Conservation (phyloP, 2,329 filamentous ascomycete genomes). For the Fusarium hainanense region DNA sequence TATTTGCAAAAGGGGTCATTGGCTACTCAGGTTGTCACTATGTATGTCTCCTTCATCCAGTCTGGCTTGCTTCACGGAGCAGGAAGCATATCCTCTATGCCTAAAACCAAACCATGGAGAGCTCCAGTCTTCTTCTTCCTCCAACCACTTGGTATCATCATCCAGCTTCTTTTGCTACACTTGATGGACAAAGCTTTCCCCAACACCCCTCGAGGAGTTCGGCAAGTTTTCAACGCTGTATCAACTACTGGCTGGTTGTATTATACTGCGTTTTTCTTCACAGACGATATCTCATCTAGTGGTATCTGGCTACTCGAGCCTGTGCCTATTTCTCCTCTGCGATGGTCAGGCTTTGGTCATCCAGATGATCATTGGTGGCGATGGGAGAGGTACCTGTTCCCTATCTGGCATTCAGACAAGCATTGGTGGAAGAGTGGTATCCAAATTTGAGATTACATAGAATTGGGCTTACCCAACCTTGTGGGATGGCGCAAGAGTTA, state of each 20-base stretch:
- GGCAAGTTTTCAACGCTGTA: constrained; percentile 67
- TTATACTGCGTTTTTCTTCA: constrained; percentile 71
- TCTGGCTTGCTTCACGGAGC: constrained; percentile 77
- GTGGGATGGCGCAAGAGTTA: background rate
- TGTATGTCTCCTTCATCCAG: constrained; percentile 65
- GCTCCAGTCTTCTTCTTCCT: constrained; percentile 77
- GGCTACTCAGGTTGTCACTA: constrained; percentile 42
- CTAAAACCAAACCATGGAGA: constrained; percentile 60
- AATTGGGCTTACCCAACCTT: background rate
- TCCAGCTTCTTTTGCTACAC: constrained; percentile 62
- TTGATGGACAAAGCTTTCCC: constrained; percentile 53
- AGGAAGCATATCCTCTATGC: constrained; percentile 75
- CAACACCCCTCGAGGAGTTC: constrained; percentile 57
- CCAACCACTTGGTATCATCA: constrained; percentile 72
- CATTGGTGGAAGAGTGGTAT: constrained; percentile 68
- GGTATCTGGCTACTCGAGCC: constrained; percentile 87
- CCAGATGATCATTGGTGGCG: constrained; percentile 74
- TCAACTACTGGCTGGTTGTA: constrained; percentile 76
- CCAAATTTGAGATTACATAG: constrained; percentile 42
- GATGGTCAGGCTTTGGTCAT: constrained; percentile 72
- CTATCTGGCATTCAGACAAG: constrained; percentile 66
- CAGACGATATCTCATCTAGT: constrained; percentile 78
- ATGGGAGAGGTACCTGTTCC: constrained; percentile 67
- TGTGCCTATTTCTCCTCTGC: constrained; percentile 78
- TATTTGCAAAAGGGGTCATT: constrained; percentile 52